Base-by-base conservation (phyloP, 345 rosid genomes). In the Gossypium raimondii region DNA sequence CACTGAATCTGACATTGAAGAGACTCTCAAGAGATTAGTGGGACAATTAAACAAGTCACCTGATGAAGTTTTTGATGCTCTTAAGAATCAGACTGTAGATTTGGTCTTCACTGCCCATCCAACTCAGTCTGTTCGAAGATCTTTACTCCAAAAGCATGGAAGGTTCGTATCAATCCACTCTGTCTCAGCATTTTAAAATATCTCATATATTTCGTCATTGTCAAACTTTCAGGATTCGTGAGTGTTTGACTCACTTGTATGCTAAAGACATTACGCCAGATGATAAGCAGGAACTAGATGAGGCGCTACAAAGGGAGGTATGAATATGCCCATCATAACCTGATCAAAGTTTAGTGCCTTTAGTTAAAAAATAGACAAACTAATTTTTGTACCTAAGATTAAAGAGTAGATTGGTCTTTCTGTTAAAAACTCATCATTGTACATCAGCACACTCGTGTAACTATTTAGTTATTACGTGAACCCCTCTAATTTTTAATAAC, bases 71-170 rank as follows among this genome's bases (percentile, higher is more conserved):
- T 93, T 93, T 76, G 94, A 90, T 84, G 97, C 99, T 73, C 73
- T 95, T 75, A 95, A 91, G 88, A 95, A 95, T 80, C 99, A 95
- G 80, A 95, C 97, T 27, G 90, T 95, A 11, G 99, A 93, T 74
- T 85, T 95, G 78, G 99, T 95, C 79, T 82, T 94, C 0, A 94
- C 98, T n/a, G 99, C 99, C 52, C 99, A 95, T 86, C 99, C 99
- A 3, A 95, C 99, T 76, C 99, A 95, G 81, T 93, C 98, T 59
- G 90, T 95, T 64, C 94, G 97, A 11, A 84, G 99, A 78, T 95
- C 99, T 16, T 86, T 95, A 88, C 97, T 95, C 76, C 98, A 95
- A 78, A 95, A 95, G 84, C 95, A 89, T 81, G 98, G 87, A 44
- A 91, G 98, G 98, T 94, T 75, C 78, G 82, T 82, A 5, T 52